A percentile compares a stretch with the other conserved stretches of the same genome.
These are phyloP conservation scores for Apophysomyces elegans DNA, from an alignment of 371 early-diverging fungal species.

Conservation along the genomic window DNA sequence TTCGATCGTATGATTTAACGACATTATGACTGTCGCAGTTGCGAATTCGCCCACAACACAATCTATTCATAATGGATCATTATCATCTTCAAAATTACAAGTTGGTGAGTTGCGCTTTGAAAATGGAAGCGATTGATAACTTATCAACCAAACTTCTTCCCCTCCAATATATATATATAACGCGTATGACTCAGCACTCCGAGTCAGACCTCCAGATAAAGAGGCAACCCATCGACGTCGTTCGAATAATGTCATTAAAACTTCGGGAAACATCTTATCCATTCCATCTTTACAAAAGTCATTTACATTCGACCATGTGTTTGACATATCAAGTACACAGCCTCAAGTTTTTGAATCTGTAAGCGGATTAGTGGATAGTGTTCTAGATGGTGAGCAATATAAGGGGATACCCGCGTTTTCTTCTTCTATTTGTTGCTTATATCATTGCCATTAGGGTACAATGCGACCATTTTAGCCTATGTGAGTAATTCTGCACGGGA, in stretches of 20 bases:
- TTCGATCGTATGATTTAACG: conserved; percentile 4
- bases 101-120: conserved; percentile 2
- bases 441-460: conserved; percentile 69
- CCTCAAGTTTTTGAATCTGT: conserved; percentile 72
- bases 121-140: too few species aligned
- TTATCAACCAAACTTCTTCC: not conserved
- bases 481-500: conserved; percentile 45
- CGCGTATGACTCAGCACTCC: conserved; percentile 11
- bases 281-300: conserved; percentile 25
- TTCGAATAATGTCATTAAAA: conserved; percentile 6
- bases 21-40: not conserved
- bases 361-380: conserved; percentile 78
- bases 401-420: not conserved
- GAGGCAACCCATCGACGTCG: not conserved
- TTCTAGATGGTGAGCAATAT: conserved; percentile 76
- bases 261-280: conserved; percentile 2
- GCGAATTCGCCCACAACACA: conserved; percentile 3
- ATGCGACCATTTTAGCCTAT: conserved; percentile 96
- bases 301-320: conserved; percentile 82
- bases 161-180: not conserved
- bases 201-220: conserved; percentile 16
- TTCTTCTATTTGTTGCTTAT: not conserved
- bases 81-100: not conserved
- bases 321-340: conserved; percentile 73
- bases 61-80: not conserved